A percentile compares a stretch with the other conserved stretches of the same genome.
phyloP scores from a whole-genome alignment of 2,329 filamentous ascomycete genomes.

The Anthostomella pinea region DNA sequence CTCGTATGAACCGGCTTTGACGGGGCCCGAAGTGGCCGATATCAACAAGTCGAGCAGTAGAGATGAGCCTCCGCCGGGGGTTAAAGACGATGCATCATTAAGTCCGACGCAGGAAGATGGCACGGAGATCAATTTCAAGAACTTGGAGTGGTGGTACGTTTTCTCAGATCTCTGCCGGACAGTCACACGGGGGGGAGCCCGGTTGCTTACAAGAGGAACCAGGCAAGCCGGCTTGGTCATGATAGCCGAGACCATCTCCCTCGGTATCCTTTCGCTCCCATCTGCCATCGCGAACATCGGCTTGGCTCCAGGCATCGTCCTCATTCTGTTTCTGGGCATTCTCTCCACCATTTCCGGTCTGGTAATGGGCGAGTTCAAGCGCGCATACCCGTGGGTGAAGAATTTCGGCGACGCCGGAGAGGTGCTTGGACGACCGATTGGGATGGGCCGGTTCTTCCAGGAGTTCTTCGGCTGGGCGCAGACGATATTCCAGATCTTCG shows the following conservation, averaged over 20 bases:
- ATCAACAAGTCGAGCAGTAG: not conserved
- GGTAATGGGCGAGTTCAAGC: slow-evolving; percentile 63
- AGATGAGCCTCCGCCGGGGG: not conserved
- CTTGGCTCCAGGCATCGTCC: slow-evolving; percentile 67
- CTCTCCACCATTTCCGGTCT: slow-evolving; percentile 64
- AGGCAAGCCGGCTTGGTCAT: slow-evolving; percentile 45
- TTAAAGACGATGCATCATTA: not conserved
- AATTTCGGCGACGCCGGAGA: slow-evolving; percentile 65
- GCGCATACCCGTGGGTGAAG: slow-evolving; percentile 65
- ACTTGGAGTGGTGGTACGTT: slow-evolving; percentile 2
- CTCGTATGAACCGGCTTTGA: too few relatives aligned
- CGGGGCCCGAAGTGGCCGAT: too few relatives aligned
- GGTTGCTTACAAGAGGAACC: not conserved
- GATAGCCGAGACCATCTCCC: slow-evolving; percentile 44
- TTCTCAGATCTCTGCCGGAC: not conserved
- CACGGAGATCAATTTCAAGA: slow-evolving; percentile 1
- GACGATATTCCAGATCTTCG: slow-evolving; percentile 62
- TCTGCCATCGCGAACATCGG: slow-evolving; percentile 71
- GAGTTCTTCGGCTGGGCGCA: slow-evolving; percentile 59
- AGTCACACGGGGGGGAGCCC: not conserved
- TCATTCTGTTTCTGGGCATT: slow-evolving; percentile 64
- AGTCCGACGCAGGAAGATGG: slow-evolving; percentile 1
- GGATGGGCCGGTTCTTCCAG: slow-evolving; percentile 51
- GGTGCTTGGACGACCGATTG: slow-evolving; percentile 46
- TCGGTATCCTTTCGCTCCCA: slow-evolving; percentile 67